phyloP scores from a whole-genome alignment of 2,329 filamentous ascomycete genomes.

The Aspergillus amoenus region DNA sequence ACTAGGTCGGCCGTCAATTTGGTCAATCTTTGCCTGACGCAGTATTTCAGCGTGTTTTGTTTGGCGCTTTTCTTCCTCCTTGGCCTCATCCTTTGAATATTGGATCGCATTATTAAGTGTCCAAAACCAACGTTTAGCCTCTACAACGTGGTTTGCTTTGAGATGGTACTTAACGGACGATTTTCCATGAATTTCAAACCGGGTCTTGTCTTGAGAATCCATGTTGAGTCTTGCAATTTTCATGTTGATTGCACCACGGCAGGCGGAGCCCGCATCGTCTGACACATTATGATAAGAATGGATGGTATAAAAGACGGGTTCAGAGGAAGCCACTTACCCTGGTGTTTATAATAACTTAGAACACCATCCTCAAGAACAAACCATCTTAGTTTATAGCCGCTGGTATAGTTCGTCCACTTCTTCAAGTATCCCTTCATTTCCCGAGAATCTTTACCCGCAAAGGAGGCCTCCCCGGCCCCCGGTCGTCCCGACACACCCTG shows the following conservation, averaged over 20 bases:
- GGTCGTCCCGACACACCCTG: conserved; percentile 54
- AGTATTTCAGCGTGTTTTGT: conserved; percentile 73
- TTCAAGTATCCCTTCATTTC: conserved; percentile 99
- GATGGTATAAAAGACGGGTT: not conserved
- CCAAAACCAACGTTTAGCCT: conserved; percentile 99
- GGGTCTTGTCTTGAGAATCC: conserved; percentile 95
- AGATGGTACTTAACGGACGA: conserved; percentile 98
- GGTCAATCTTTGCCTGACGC: conserved; percentile 76
- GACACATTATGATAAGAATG: conserved; percentile 19
- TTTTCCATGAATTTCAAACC: conserved; percentile 97
- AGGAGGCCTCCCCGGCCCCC: conserved; percentile 49
- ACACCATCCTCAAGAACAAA: conserved; percentile 98
- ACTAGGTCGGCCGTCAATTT: conserved; percentile 54
- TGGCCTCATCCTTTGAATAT: conserved; percentile 95
- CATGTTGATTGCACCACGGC: conserved; percentile 98
- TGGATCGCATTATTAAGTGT: conserved; percentile 98
- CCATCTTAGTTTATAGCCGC: conserved; percentile 94
- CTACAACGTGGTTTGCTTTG: conserved; percentile 96
- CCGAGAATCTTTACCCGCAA: conserved; percentile 78
- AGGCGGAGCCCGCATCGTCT: conserved; percentile 93
- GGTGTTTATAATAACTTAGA: conserved; percentile 97
- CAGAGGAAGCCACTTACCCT: conserved; percentile 50
- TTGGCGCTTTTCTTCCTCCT: conserved; percentile 78
- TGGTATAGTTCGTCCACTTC: conserved; percentile 99
- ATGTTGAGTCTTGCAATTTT: conserved; percentile 91